A percentile compares a stretch with the other conserved stretches of the same genome.
These are phyloP conservation scores for Tilletia indica DNA, from an alignment of 1,284 basidiomycete genomes.

Conservation along the genomic window DNA sequence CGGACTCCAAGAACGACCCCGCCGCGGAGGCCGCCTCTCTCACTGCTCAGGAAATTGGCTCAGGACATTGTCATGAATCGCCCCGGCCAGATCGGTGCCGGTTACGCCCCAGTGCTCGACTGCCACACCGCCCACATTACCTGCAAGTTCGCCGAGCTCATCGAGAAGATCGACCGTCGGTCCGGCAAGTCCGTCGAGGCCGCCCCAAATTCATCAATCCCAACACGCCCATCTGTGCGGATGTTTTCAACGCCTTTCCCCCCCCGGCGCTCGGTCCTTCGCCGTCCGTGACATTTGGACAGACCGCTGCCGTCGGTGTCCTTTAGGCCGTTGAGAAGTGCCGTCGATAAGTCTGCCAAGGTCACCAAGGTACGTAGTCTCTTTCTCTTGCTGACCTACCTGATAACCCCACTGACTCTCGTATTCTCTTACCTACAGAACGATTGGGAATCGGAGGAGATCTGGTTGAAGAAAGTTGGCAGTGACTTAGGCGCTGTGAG, in stretches of 20 bases:
- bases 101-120: constrained; percentile 98
- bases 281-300: constrained; percentile 63
- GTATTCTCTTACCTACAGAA: too few relatives aligned
- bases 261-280: constrained; percentile 99
- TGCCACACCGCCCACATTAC: constrained; percentile 99
- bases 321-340: constrained; percentile 70
- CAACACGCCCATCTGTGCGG: constrained; percentile 96
- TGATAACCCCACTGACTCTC: too few relatives aligned
- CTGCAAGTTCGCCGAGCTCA: constrained; percentile 97
- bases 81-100: constrained; percentile 98
- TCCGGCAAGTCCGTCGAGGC: constrained; percentile 88
- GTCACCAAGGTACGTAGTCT: too few relatives aligned
- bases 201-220: constrained; percentile 91
- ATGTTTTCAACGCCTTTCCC: constrained; percentile 95
- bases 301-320: constrained; percentile 76
- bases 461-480: too few relatives aligned
- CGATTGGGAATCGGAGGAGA: too few relatives aligned
- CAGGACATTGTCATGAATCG: constrained; percentile 99
- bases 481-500: too few relatives aligned
- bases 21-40: too few relatives aligned
- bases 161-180: constrained; percentile 96
- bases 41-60: too few relatives aligned
- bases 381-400: too few relatives aligned
- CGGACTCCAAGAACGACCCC: too few relatives aligned
- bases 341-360: too few relatives aligned